Conservation (phyloP, 1,284 basidiomycete species). For the Sporisorium graminicola region DNA sequence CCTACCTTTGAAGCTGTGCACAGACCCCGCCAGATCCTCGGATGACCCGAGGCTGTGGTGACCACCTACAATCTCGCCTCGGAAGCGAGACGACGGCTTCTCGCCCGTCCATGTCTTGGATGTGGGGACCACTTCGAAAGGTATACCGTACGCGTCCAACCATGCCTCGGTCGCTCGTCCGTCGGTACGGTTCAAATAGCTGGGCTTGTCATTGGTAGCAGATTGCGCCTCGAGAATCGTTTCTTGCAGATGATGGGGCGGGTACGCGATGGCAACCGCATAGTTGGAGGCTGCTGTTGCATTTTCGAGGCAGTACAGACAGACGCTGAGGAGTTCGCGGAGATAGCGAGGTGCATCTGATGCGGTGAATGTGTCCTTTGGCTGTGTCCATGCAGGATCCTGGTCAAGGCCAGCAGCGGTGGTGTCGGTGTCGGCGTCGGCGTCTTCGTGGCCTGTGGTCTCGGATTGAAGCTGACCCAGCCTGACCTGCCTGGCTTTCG, state of each 20-base stretch:
- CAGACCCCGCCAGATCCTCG: conserved; percentile 9
- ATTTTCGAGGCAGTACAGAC: conserved; percentile 25
- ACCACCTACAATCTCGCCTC: conserved; percentile 5
- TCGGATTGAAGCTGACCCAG: background rate
- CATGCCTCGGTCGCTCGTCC: conserved; percentile 44
- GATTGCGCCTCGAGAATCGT: conserved; percentile 29
- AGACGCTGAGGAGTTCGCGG: conserved; percentile 40
- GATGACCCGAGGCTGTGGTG: conserved; percentile 11
- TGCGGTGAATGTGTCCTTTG: conserved; percentile 25
- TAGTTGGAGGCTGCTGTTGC: conserved; percentile 13
- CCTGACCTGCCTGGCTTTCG: conserved; percentile 13
- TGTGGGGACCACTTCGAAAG: conserved; percentile 30
- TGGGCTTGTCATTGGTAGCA: conserved; percentile 15
- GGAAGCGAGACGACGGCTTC: conserved; percentile 26
- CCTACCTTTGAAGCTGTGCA: conserved; percentile 1
- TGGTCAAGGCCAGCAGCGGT: background rate
- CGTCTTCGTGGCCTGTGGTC: background rate
- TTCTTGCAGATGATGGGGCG: conserved; percentile 38
- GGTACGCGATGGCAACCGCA: conserved; percentile 39
- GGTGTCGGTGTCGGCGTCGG: background rate
- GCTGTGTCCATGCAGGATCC: background rate
- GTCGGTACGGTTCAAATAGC: conserved; percentile 37
- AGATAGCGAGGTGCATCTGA: conserved; percentile 34
- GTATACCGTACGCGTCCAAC: conserved; percentile 34
- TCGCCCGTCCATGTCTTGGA: conserved; percentile 52